phyloP scores from a whole-genome alignment of 75 land plant species.

The Cryptomeria japonica region DNA sequence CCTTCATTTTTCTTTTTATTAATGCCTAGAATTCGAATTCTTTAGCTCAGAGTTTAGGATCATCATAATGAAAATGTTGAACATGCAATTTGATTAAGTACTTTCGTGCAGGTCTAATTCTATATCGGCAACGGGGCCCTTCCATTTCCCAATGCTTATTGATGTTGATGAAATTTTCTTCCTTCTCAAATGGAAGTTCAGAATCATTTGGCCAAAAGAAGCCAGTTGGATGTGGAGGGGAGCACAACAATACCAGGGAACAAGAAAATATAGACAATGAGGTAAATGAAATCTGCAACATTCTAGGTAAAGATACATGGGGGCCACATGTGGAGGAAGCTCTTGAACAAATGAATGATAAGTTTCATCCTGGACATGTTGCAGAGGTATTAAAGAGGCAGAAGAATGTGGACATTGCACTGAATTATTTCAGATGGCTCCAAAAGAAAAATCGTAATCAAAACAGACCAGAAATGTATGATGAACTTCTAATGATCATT shows the following conservation, averaged over 20 bases:
- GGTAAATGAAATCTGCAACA: conserved; percentile 47
- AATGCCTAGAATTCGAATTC: background rate
- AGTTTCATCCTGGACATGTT: conserved; percentile 36
- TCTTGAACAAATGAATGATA: conserved; percentile 24
- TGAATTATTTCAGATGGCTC: conserved; percentile 69
- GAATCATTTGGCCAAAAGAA: background rate
- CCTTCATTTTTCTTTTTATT: background rate
- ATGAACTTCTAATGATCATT: conserved; percentile 57
- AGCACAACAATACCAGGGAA: conserved; percentile 7
- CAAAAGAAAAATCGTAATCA: conserved; percentile 34
- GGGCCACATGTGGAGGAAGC: conserved; percentile 46
- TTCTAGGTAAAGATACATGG: conserved; percentile 48
- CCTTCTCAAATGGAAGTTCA: conserved; percentile 1
- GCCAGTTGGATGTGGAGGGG: background rate
- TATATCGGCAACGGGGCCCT: background rate
- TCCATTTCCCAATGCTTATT: background rate
- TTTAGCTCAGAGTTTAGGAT: background rate
- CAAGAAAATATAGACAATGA: conserved; percentile 16
- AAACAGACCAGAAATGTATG: conserved; percentile 61
- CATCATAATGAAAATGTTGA: background rate
- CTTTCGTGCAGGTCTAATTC: background rate
- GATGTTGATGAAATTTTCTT: conserved; percentile 3
- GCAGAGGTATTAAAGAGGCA: conserved; percentile 52
- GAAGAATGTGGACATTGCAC: conserved; percentile 52
- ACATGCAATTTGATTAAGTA: background rate